Evolutionary conservation across 2,329 filamentous ascomycete species (phyloP).

Genomic region (Arthroderma uncinatum): DNA sequence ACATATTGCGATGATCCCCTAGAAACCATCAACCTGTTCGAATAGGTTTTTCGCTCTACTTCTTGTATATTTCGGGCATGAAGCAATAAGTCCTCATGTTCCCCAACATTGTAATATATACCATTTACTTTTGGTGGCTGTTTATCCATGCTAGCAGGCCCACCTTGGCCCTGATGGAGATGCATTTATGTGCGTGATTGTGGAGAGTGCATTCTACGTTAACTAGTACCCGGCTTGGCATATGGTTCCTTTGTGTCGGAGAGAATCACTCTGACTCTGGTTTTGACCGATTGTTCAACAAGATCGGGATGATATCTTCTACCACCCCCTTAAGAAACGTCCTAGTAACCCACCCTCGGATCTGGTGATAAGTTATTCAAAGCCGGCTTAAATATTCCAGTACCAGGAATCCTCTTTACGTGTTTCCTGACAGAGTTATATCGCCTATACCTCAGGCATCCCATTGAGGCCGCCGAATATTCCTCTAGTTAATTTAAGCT

Average conservation of each 20-base stretch:
- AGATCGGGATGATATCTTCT: too few relatives aligned
- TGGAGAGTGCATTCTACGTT: not conserved
- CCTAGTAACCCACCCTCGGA: too few relatives aligned
- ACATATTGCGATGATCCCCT: too few relatives aligned
- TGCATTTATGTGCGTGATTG: not conserved
- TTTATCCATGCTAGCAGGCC: not conserved
- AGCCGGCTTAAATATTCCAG: too few relatives aligned
- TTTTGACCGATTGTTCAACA: too few relatives aligned
- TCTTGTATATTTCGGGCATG: not conserved
- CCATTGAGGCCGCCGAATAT: not conserved
- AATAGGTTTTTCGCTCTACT: not conserved
- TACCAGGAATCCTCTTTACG: too few relatives aligned
- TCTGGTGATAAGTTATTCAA: too few relatives aligned
- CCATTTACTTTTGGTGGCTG: not conserved
- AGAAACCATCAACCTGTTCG: too few relatives aligned
- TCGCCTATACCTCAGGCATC: not conserved
- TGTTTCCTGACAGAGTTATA: not conserved
- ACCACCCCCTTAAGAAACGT: too few relatives aligned
- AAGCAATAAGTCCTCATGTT: too few relatives aligned
- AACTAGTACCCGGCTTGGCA: not conserved
- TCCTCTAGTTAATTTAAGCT: not conserved
- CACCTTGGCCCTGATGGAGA: not conserved
- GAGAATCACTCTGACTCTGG: too few relatives aligned
- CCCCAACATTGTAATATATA: not conserved
- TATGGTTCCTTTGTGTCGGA: not conserved